These are phyloP conservation scores for Aspergillus cejpii DNA, from an alignment of 2,329 filamentous ascomycete species.

Conservation along the genomic window DNA sequence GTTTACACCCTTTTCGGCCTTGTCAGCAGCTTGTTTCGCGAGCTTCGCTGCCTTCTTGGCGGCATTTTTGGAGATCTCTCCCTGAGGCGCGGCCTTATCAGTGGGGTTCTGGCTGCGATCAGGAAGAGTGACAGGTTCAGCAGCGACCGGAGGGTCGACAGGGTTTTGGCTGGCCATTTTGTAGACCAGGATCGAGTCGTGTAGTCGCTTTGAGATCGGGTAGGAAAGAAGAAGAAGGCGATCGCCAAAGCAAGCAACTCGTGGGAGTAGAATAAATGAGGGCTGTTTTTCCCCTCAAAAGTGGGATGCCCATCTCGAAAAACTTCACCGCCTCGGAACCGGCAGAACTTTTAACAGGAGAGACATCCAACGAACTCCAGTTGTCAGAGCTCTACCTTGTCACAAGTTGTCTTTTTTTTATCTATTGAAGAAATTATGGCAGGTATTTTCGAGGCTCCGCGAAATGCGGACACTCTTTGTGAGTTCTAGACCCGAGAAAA, in stretches of 20 bases:
- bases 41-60: slow-evolving; percentile 24
- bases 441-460: slow-evolving; percentile 90
- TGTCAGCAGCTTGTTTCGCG: slow-evolving; percentile 35
- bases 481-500: slow-evolving; percentile 28
- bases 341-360: slow-evolving; percentile 39
- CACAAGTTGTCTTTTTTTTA: slow-evolving; percentile 16
- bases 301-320: slow-evolving; percentile 36
- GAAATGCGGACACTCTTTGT: slow-evolving; percentile 87
- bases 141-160: slow-evolving; percentile 22
- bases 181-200: slow-evolving; percentile 11
- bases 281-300: slow-evolving; percentile 26
- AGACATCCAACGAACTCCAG: slow-evolving; percentile 11
- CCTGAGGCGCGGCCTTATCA: slow-evolving; percentile 28
- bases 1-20: slow-evolving; percentile 44
- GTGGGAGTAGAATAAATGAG: slow-evolving; percentile 7
- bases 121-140: slow-evolving; percentile 30
- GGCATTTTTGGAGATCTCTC: slow-evolving; percentile 30
- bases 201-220: slow-evolving; percentile 16
- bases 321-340: slow-evolving; percentile 33
- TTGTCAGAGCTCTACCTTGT: slow-evolving; percentile 28
- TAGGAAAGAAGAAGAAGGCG: slow-evolving; percentile 12
- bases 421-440: slow-evolving; percentile 57
- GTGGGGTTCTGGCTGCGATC: slow-evolving; percentile 39
- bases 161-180: slow-evolving; percentile 31
- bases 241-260: slow-evolving; percentile 12